These are phyloP conservation scores for Cladosporium halotolerans DNA, from an alignment of 2,329 filamentous ascomycete species.

Conservation along the genomic window DNA sequence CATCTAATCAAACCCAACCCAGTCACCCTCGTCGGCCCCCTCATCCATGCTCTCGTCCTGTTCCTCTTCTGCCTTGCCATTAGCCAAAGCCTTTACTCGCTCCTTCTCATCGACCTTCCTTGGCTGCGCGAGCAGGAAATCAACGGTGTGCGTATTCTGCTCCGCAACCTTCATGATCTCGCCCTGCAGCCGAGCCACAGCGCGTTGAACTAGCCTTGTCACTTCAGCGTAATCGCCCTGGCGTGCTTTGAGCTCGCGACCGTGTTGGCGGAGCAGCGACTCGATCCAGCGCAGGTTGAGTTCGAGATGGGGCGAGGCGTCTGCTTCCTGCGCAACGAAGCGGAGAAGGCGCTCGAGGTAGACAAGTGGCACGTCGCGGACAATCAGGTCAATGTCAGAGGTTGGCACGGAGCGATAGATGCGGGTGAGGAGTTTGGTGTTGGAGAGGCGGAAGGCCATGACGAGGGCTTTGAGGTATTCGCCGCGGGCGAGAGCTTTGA, in stretches of 20 bases:
- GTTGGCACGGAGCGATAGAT: slow-evolving; percentile 81
- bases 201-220: slow-evolving; percentile 73
- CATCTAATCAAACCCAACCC: slow-evolving; percentile 27
- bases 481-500: slow-evolving; percentile 64
- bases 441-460: slow-evolving; percentile 96
- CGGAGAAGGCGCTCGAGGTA: slow-evolving; percentile 81
- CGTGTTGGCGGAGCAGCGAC: slow-evolving; percentile 71
- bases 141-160: slow-evolving; percentile 81
- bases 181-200: slow-evolving; percentile 70
- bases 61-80: slow-evolving; percentile 3
- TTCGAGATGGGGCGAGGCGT: slow-evolving; percentile 87
- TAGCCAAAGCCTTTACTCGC: slow-evolving; percentile 1
- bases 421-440: slow-evolving; percentile 69
- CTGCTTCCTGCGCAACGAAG: slow-evolving; percentile 80
- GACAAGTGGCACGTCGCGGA: slow-evolving; percentile 71
- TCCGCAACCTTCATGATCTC: slow-evolving; percentile 79
- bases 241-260: slow-evolving; percentile 76
- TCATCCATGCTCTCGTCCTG: slow-evolving; percentile 16
- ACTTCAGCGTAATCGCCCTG: slow-evolving; percentile 75
- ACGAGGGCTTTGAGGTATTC: slow-evolving; percentile 89
- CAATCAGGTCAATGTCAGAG: slow-evolving; percentile 67
- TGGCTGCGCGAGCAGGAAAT: slow-evolving; percentile 59
- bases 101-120: slow-evolving; percentile 14
- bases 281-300: slow-evolving; percentile 94
- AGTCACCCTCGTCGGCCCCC: slow-evolving; percentile 28